Conservation (phyloP, 1,284 basidiomycete genomes). For the Sanghuangporus sanghuang region DNA sequence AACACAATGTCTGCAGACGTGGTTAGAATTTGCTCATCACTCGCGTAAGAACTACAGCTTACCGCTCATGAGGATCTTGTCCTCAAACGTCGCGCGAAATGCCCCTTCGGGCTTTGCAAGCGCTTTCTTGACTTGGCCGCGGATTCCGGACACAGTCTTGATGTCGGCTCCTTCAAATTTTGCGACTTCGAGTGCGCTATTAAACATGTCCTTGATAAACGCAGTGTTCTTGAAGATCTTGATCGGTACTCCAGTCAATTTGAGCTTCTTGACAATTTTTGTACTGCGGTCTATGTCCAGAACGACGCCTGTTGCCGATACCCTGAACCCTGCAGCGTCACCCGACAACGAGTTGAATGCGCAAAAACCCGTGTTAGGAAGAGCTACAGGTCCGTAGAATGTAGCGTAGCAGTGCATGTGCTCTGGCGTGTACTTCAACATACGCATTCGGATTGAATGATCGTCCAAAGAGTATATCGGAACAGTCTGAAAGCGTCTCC, state of each 20-base stretch:
- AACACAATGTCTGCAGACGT: slow-evolving; percentile 79
- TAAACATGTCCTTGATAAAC: slow-evolving; percentile 98
- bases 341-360: slow-evolving; percentile 86
- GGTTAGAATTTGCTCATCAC: not conserved
- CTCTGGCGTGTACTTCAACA: slow-evolving; percentile 99
- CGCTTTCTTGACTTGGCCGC: slow-evolving; percentile 97
- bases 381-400: slow-evolving; percentile 87
- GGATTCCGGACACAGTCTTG: slow-evolving; percentile 91
- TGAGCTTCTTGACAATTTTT: slow-evolving; percentile 98
- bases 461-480: slow-evolving; percentile 98
- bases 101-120: slow-evolving; percentile 91
- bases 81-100: slow-evolving; percentile 96
- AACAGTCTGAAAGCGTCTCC: slow-evolving; percentile 93
- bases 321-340: slow-evolving; percentile 73
- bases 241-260: slow-evolving; percentile 90
- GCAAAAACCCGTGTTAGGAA: slow-evolving; percentile 97
- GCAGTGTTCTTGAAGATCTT: slow-evolving; percentile 99
- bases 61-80: slow-evolving; percentile 96
- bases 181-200: slow-evolving; percentile 86
- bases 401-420: slow-evolving; percentile 99
- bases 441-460: slow-evolving; percentile 94
- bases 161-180: slow-evolving; percentile 98
- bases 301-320: slow-evolving; percentile 93
- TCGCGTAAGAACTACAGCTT: slow-evolving; percentile 28
- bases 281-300: slow-evolving; percentile 88